Evolutionary conservation across 1,284 basidiomycete genomes (phyloP).

Genomic region (Trichosporon sp.): DNA sequence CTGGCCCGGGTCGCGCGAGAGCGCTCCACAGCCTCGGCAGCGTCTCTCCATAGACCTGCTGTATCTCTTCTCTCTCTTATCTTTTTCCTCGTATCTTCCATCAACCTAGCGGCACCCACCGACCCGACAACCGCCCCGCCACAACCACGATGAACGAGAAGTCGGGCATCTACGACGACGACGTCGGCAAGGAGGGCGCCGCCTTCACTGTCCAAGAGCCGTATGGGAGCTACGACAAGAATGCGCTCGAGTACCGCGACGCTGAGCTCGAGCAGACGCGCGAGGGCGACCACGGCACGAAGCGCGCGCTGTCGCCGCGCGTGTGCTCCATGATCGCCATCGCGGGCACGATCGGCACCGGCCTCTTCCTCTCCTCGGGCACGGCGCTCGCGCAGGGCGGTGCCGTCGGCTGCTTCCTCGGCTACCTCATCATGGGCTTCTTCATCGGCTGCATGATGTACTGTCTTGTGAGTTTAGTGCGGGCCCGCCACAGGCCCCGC

Average conservation of each 20-base stretch:
- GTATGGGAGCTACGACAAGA: not conserved
- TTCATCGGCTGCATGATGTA: constrained; percentile 18
- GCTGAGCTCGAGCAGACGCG: constrained; percentile 4
- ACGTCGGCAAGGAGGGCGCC: not conserved
- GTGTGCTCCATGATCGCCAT: constrained; percentile 14
- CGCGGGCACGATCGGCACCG: constrained; percentile 16
- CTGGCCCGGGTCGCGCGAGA: not conserved
- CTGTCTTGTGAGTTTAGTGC: constrained; percentile 8
- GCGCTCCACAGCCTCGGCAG: not conserved
- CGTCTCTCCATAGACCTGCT: not conserved
- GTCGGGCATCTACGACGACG: not conserved
- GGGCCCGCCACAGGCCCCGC: too few relatives aligned
- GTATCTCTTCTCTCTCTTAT: not conserved
- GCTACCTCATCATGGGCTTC: constrained; percentile 26
- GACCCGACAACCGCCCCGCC: not conserved
- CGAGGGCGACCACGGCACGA: constrained; percentile 16
- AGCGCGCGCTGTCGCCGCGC: constrained; percentile 17
- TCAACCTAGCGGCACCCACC: not conserved
- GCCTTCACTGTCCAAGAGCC: not conserved
- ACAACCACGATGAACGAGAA: not conserved
- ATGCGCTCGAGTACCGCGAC: constrained; percentile 4
- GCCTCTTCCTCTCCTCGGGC: constrained; percentile 8
- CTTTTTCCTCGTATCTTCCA: not conserved
- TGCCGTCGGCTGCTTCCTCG: constrained; percentile 14
- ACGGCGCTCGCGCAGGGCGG: constrained; percentile 8